These are phyloP conservation scores for Rubia yunnanensis DNA, from an alignment of 257 asterid genomes.

Conservation along the genomic window DNA sequence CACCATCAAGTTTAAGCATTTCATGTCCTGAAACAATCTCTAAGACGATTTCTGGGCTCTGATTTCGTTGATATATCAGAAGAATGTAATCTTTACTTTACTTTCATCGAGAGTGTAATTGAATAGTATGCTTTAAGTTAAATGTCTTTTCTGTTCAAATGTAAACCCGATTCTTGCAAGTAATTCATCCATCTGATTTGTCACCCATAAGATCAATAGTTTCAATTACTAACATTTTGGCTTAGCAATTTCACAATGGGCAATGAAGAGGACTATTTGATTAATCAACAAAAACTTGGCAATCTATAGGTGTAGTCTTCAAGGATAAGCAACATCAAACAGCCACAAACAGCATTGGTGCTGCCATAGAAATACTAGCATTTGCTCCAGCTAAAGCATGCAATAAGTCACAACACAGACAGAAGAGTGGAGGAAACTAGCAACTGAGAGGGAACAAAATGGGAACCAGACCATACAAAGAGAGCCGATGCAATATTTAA, in stretches of 20 bases:
- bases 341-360: not conserved
- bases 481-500: not conserved
- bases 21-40: conserved; percentile 14
- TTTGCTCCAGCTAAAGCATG: not conserved
- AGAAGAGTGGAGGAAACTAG: not conserved
- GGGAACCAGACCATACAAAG: not conserved
- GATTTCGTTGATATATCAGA: not conserved
- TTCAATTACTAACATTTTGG: not conserved
- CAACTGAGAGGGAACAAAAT: not conserved
- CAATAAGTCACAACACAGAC: not conserved
- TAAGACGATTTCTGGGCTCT: no score
- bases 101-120: not conserved
- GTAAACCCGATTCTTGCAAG: not conserved
- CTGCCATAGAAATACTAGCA: not conserved
- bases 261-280: not conserved
- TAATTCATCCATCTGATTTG: not conserved
- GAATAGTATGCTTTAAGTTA: not conserved
- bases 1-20: conserved; percentile 48
- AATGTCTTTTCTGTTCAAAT: not conserved
- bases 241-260: not conserved
- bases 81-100: not conserved
- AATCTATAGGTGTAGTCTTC: not conserved
- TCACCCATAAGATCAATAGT: not conserved
- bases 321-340: not conserved
- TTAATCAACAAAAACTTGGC: not conserved